Evolutionary conservation across 2,329 filamentous ascomycete genomes (phyloP).

Genomic region (Botryotinia calthae): DNA sequence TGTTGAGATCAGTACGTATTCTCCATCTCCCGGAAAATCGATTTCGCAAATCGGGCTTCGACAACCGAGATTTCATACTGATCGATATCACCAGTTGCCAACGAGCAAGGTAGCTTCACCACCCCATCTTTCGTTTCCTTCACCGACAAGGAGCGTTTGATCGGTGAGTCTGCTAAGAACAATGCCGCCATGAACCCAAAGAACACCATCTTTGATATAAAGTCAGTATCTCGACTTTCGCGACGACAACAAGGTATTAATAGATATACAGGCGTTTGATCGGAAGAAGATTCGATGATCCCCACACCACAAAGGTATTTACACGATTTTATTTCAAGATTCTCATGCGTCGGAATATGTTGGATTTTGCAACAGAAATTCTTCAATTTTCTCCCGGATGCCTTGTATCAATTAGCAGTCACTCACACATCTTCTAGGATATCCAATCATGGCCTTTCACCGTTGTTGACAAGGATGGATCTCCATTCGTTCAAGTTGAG

Average conservation of each 20-base stretch:
- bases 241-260: conserved; percentile 22
- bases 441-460: conserved; percentile 99
- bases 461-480: conserved; percentile 84
- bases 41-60: background rate
- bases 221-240: conserved; percentile 57
- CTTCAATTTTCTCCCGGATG: background rate
- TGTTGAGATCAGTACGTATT: conserved; percentile 73
- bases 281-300: conserved; percentile 91
- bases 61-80: background rate
- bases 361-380: background rate
- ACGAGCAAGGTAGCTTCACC: conserved; percentile 99
- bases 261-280: conserved; percentile 75
- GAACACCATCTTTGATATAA: conserved; percentile 99
- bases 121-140: conserved; percentile 99
- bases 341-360: no score
- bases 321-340: background rate
- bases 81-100: conserved; percentile 60
- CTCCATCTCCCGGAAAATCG: background rate
- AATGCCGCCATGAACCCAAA: conserved; percentile 98
- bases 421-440: conserved; percentile 25
- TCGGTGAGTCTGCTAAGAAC: conserved; percentile 99
- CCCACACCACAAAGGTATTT: conserved; percentile 87
- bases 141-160: conserved; percentile 97
- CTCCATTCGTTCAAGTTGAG: conserved; percentile 90
- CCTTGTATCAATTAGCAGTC: background rate